Evolutionary conservation across 768 basidiomycete genomes (phyloP), one percentile per base, ranked within the genome.

Genomic region (Brasilioporus rufonigricans): DNA sequence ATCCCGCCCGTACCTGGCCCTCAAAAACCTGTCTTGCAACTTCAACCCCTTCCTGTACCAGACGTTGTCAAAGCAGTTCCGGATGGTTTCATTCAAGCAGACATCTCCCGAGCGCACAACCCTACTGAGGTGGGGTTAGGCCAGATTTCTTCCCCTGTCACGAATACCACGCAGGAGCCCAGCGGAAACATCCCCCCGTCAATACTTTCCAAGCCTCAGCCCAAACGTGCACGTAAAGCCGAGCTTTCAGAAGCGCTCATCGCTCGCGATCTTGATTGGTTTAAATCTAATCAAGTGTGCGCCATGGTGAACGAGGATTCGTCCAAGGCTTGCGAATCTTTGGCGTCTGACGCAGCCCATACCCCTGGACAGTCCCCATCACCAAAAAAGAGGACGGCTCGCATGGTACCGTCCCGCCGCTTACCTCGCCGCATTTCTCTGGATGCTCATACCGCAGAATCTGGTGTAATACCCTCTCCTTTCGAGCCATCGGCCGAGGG

Each of bases 241-340:
- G 63, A 65, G 21, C 56, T 71, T 29, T 31, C 61, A 8, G 63
- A 66, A 18, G 59, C 58, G 10, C 55, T 72, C 14, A 41, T 62
- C 32, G 62, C 67, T 14, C 69, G 69, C 35, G 69, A 71, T 38
- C 58, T 71, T 36, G 62, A 69, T 39, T 71, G 65, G 62, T 72
- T 61, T 26, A 71, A 60, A 40, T 51, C 61, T 0, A 57, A 53
- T 21, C 70, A 58, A 26, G 38, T 12, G 7, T 5, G 16, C 6
- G 26, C n/a, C 2, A 10, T 29, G 18, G 35, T 13, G 24, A 44
- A 51, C 3, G 49, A 43, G 12, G 57, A 51, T 9, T 32, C 43
- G 9, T 46, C 46, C 40, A 51, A 36, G 31, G 32, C 11, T 4
- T 33, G 26, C 1, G 57, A 57, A 36, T 33, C 40, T 7, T 31